phyloP scores from a whole-genome alignment of 129 eudicot genomes.

The Flaveria bidentis region DNA sequence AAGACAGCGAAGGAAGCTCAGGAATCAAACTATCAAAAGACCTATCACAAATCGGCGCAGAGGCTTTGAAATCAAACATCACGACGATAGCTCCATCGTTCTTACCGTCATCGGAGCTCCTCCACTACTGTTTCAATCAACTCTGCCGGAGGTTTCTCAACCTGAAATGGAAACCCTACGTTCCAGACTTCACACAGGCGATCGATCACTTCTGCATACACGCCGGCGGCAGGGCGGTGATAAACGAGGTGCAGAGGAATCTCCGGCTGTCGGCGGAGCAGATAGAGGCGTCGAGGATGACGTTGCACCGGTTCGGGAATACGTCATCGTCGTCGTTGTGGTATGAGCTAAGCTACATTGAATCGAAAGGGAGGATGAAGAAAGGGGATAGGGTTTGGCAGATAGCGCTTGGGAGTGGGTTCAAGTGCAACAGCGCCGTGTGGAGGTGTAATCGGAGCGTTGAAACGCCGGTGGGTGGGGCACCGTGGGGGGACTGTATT shows the following conservation, averaged over 20 bases:
- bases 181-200: conserved; percentile 61
- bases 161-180: conserved; percentile 57
- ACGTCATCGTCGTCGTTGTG: conserved; percentile 70
- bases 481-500: conserved; percentile 53
- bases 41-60: conserved; percentile 53
- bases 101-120: conserved; percentile 52
- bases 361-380: conserved; percentile 69
- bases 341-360: conserved; percentile 59
- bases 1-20: conserved; percentile 49
- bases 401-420: conserved; percentile 68
- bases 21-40: conserved; percentile 59
- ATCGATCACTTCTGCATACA: conserved; percentile 71
- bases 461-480: conserved; percentile 40
- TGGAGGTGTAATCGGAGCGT: conserved; percentile 55
- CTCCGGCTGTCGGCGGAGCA: conserved; percentile 58
- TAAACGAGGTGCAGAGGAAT: conserved; percentile 61
- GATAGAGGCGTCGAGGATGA: conserved; percentile 65
- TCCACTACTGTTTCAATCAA: conserved; percentile 40
- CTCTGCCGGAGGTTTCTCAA: conserved; percentile 48
- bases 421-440: conserved; percentile 71
- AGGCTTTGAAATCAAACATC: conserved; percentile 54
- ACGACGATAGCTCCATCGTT: conserved; percentile 53
- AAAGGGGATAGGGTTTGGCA: conserved; percentile 71
- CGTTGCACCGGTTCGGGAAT: conserved; percentile 63
- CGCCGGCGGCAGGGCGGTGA: conserved; percentile 70